These are phyloP conservation scores for Fusarium keratoplasticum DNA, from an alignment of 2,329 filamentous ascomycete genomes.

Conservation along the genomic window DNA sequence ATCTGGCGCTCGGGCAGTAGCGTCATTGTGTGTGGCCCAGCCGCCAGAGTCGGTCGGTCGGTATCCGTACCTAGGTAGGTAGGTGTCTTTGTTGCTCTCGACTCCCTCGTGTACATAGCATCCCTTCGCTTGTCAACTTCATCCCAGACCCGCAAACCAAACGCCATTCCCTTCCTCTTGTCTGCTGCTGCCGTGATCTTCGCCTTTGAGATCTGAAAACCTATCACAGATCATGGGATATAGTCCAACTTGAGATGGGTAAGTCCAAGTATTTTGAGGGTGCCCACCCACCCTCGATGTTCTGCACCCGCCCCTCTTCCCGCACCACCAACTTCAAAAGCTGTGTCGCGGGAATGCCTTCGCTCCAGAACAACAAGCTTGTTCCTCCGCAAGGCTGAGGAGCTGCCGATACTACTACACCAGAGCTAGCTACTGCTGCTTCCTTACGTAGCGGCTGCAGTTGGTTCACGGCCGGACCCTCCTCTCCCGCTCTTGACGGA, in stretches of 20 bases:
- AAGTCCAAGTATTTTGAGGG: constrained; percentile 41
- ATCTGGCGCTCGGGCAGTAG: constrained; percentile 32
- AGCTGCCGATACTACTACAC: not conserved
- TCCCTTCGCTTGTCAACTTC: constrained; percentile 38
- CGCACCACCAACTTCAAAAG: constrained; percentile 31
- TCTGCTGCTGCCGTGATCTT: constrained; percentile 18
- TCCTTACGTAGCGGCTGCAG: not conserved
- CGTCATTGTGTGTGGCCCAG: constrained; percentile 36
- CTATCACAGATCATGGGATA: constrained; percentile 48
- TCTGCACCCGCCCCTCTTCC: constrained; percentile 38
- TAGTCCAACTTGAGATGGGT: constrained; percentile 51
- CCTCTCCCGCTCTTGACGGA: constrained; percentile 14
- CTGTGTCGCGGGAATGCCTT: constrained; percentile 42
- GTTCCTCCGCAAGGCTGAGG: not conserved
- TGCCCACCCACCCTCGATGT: constrained; percentile 31
- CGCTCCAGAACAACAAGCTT: constrained; percentile 17
- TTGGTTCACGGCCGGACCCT: constrained; percentile 19
- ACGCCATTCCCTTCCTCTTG: constrained; percentile 13
- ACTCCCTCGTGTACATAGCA: constrained; percentile 37
- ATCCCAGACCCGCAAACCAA: constrained; percentile 26
- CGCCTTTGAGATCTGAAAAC: constrained; percentile 25
- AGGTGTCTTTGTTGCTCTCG: constrained; percentile 31
- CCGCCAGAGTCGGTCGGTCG: constrained; percentile 30
- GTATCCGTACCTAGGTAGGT: not conserved
- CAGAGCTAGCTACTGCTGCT: constrained; percentile 1